Base-by-base conservation (phyloP, 179 eudicot species). In the Spergularia azorica region DNA sequence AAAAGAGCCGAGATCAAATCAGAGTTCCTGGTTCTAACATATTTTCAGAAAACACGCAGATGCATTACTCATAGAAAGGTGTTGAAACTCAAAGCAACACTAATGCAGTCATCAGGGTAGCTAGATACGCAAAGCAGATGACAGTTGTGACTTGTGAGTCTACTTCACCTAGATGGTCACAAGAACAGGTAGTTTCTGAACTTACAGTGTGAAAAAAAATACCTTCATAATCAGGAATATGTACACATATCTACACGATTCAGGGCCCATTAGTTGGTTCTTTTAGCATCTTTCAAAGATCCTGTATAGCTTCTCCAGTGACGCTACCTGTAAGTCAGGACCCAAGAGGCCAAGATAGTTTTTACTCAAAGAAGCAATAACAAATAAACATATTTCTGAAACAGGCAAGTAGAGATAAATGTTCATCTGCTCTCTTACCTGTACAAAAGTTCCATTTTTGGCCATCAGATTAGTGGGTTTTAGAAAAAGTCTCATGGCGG, bases 401-500 rank as follows among this genome's bases (percentile, higher is more conserved):
- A n/a, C 43, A 52, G 3, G 21, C 16, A 51, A 5, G 6, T 5
- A 70, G 50, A 52, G 61, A 70, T 13, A 20, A 51, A 69, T 20
- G 18, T 52, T 67, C 8, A 43, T 70, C 38, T 32, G 21, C 2
- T 52, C n/a, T 26, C 9, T 66, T 87, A 95, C 98, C 97, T 91
- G 90, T 75, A 94, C 89, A 80, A 94, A 89, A 48, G 98, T 92
- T 57, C 98, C 97, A 81, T 94, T 77, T 38, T 88, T 84, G 70
- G 98, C 92, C 98, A 92, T 90, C 65, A 94, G 82, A 63, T 79
- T 84, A 32, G 98, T 89, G 69, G 97, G 94, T 76, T 92, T 92
- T 71, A 94, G 83, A 78, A 94, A 94, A 70, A 95, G 92, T 73
- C 97, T 88, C 91, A 93, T 85, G 46, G 99, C 88, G 2, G 97